Evolutionary conservation across 2,329 filamentous ascomycete species (phyloP), one percentile per base, ranked within the genome.

Genomic region (Grosmannia huntii): DNA sequence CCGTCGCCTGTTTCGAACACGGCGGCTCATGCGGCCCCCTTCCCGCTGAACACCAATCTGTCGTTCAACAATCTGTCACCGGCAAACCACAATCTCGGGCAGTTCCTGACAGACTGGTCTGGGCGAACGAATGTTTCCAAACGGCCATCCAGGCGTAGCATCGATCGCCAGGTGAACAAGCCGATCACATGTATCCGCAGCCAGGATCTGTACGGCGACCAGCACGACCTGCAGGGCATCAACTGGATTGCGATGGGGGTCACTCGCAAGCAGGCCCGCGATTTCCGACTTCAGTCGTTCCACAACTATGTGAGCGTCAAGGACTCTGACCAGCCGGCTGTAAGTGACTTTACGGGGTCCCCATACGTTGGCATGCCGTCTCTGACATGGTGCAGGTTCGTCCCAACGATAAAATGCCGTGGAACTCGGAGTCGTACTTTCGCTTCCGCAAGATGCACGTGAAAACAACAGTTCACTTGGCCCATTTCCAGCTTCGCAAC

Each of bases 401-500:
- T 58, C 61, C 19, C 58, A 64, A 50, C 60, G 68, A 73, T 57
- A 62, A 63, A 14, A 62, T 64, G 33, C 66, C 79, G 5, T 71
- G 71, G 0, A 67, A 70, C 14, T 68, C 64, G 1, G 74, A 77
- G 21, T 78, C 70, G 62, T 84, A 78, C 65, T 84, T 84, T 65
- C 74, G 75, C 55, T 86, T 85, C 65, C 75, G 74, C 48, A 74
- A 72, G 46, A 83, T 83, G 75, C 73, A 79, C 60, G 72, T 85
- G 49, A 73, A 76, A 52, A 73, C 72, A 23, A 73, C 82, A 55
- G 72, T 82, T 27, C 72, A 76, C 60, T 68, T 86, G 21, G 73
- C 80, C n/a, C 84, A 87, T 68, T 86, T 86, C 61, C 84, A 87
- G 65, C 72, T 86, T 14, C 80, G 84, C 50, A 84, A 84, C 64